These are phyloP conservation scores for Saussurea involucrata DNA, from an alignment of 129 eudicot genomes.

Conservation along the genomic window DNA sequence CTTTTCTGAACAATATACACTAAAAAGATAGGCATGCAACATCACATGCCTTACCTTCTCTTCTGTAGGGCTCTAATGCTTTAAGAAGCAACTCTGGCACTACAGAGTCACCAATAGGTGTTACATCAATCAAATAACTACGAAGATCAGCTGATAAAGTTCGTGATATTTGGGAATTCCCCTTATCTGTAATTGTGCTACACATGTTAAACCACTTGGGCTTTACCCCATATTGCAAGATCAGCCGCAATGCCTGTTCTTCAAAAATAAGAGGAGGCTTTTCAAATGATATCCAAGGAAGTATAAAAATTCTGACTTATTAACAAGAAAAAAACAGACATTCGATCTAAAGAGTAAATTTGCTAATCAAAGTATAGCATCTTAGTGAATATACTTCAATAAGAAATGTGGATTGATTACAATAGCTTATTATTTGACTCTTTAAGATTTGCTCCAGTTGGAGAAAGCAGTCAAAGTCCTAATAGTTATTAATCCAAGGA, in stretches of 20 bases:
- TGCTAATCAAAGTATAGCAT: no score
- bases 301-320: not conserved
- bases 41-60: constrained; percentile 51
- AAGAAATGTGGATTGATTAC: no score
- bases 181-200: constrained; percentile 34
- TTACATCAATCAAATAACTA: constrained; percentile 67
- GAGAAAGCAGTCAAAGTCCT: no score
- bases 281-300: not conserved
- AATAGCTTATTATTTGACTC: no score
- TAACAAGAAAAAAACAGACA: not conserved
- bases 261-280: not conserved
- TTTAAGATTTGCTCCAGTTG: no score
- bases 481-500: no score
- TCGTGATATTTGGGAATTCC: constrained; percentile 43
- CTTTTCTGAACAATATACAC: constrained; percentile 1
- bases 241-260: constrained; percentile 78
- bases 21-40: not conserved
- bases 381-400: no score
- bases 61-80: constrained; percentile 91
- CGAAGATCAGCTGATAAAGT: constrained; percentile 67
- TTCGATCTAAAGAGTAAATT: no score
- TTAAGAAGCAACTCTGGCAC: constrained; percentile 96
- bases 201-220: constrained; percentile 75
- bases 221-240: constrained; percentile 88
- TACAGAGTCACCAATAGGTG: constrained; percentile 77